Base-by-base conservation (phyloP, 331 rosid genomes). In the Acacia pycnantha region DNA sequence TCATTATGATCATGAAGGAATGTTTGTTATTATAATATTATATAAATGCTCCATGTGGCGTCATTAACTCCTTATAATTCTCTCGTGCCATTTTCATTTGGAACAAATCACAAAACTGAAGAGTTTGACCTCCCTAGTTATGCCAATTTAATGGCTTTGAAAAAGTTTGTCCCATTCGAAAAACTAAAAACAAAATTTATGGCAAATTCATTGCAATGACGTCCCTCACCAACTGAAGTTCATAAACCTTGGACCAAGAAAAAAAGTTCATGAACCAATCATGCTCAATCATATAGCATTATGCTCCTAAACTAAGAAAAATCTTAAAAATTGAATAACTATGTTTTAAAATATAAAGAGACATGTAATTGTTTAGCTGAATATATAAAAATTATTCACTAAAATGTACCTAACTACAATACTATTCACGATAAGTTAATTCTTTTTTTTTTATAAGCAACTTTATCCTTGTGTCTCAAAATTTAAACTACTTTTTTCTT, bases 141-240 rank as follows among this genome's bases (percentile, higher is more conserved):
- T 2, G 70, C 3, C 70, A 64, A 64, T 13, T 64, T 62, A 59
- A 59, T 24, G 8, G 40, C 68, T 12, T 62, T 5, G 12, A 62
- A 62, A 27, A 62, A 0, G 35, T 24, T 6, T 29, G n/a, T 65
- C 43, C 16, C 15, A 29, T 65, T 16, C 2, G 44, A 1, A 16
- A 15, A 66, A 16, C 7, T 21, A 15, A 2, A 14, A 66, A 37
- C n/a, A 31, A 27, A 62, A 22, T 19, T 24, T n/a, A 59, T 65
- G 83, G 72, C 83, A 78, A 79, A 61, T 67, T 73, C 6, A 53
- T 53, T 53, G 44, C 10, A 35, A 6, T 11, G 70, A 61, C n/a
- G 65, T 24, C 16, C 53, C 61, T 48, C 74, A 26, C 40, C 4
- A 48, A 10, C 5, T 6, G 26, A n/a, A 67, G 47, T 67, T 69